Conservation (phyloP, 805 yeast genomes). For the Wickerhamomyces silvicola region DNA sequence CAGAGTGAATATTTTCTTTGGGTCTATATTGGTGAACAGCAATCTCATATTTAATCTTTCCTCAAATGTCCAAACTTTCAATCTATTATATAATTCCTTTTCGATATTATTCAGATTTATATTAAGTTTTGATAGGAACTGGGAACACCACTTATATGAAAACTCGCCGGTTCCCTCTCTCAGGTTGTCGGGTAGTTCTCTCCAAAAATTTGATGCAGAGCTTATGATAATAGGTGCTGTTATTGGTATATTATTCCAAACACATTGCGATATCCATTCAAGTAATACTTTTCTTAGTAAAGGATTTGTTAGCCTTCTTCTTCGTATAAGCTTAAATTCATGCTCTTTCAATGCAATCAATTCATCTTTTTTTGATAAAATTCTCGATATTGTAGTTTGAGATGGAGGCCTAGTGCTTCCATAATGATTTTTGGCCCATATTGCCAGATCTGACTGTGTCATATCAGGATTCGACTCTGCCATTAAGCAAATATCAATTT, state of each 20-base stretch:
- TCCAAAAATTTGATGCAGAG: constrained; percentile 62
- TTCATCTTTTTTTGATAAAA: constrained; percentile 50
- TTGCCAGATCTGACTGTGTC: constrained; percentile 61
- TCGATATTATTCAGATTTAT: constrained; percentile 43
- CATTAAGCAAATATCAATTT: constrained; percentile 61
- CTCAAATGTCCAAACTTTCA: constrained; percentile 56
- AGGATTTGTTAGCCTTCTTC: constrained; percentile 44
- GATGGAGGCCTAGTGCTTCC: constrained; percentile 50
- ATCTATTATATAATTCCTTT: constrained; percentile 35
- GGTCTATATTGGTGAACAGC: constrained; percentile 38
- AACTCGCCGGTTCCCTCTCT: constrained; percentile 64
- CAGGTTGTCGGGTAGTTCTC: constrained; percentile 42
- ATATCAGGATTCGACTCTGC: constrained; percentile 61
- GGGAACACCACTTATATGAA: constrained; percentile 53
- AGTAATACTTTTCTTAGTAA: constrained; percentile 50
- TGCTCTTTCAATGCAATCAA: constrained; percentile 42
- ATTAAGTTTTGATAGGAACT: constrained; percentile 38
- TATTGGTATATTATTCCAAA: constrained; percentile 61
- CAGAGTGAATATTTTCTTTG: constrained; percentile 49
- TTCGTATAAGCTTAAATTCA: constrained; percentile 43
- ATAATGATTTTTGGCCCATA: constrained; percentile 55
- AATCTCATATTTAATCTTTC: constrained; percentile 45
- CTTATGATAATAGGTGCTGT: constrained; percentile 58
- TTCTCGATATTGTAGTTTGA: constrained; percentile 60
- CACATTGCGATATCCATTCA: constrained; percentile 66